Evolutionary conservation across 768 basidiomycete species (phyloP).

Genomic region (Cyathus striatus): DNA sequence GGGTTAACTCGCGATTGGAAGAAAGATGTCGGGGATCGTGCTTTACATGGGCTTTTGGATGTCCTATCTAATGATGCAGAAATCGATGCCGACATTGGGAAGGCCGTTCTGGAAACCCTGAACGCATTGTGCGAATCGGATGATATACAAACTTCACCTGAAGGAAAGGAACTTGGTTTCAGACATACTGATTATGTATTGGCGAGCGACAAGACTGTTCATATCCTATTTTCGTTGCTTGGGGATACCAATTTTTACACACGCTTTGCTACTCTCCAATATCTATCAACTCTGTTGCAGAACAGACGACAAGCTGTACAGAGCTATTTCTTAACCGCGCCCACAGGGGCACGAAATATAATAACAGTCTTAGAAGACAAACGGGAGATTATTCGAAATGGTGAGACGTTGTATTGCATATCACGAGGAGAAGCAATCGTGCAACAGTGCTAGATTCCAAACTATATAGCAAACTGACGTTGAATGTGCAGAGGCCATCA

Average conservation of each 20-base stretch:
- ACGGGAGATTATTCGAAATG: constrained; percentile 85
- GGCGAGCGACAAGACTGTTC: constrained; percentile 60
- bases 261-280: constrained; percentile 80
- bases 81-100: constrained; percentile 88
- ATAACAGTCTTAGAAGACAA: constrained; percentile 78
- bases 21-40: constrained; percentile 77
- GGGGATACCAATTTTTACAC: constrained; percentile 78
- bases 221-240: constrained; percentile 74
- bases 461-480: neutral
- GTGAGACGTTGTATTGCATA: constrained; percentile 40
- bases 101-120: constrained; percentile 88
- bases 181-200: constrained; percentile 82
- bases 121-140: constrained; percentile 80
- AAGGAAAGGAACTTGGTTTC: constrained; percentile 68
- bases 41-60: constrained; percentile 72
- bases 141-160: constrained; percentile 35
- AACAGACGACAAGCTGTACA: constrained; percentile 83
- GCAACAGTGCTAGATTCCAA: no score
- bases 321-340: constrained; percentile 84
- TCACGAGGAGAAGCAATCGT: no score
- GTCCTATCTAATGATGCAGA: constrained; percentile 85
- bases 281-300: constrained; percentile 72
- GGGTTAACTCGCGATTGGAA: constrained; percentile 90
- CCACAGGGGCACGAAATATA: constrained; percentile 70
- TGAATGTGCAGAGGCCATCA: constrained; percentile 64